Evolutionary conservation across 2,329 filamentous ascomycete species (phyloP).

Genomic region (Colletotrichum orbiculare): DNA sequence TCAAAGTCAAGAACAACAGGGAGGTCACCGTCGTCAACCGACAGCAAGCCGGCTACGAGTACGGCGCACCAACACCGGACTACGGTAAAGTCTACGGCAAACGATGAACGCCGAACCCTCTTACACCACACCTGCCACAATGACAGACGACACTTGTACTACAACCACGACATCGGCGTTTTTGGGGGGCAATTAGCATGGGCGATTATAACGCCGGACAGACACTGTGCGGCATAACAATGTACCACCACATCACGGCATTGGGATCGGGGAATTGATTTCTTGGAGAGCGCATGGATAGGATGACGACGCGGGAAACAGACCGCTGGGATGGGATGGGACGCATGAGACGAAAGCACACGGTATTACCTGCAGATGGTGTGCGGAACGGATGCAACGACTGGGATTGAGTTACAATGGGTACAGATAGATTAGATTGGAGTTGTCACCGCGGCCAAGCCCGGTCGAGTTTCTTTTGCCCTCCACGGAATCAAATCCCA

Average conservation of each 20-base stretch:
- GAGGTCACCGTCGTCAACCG: constrained; percentile 48
- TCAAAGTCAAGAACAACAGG: constrained; percentile 45
- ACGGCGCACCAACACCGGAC: constrained; percentile 43
- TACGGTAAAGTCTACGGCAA: constrained; percentile 41
- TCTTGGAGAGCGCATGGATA: neutral
- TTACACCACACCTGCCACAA: neutral
- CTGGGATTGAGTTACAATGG: neutral
- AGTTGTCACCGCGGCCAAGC: too few species aligned
- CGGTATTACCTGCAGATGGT: neutral
- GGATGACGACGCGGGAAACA: neutral
- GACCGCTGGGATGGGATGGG: neutral
- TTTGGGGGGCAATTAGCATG: neutral
- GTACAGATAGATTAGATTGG: too few species aligned
- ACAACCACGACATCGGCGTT: constrained; percentile 2
- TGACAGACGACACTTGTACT: neutral
- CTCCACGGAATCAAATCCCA: too few species aligned
- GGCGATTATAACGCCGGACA: neutral
- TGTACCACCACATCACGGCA: constrained; percentile 6
- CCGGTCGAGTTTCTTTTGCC: too few species aligned
- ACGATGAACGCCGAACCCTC: constrained; percentile 6
- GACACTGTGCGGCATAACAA: constrained; percentile 7
- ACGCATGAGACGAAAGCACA: neutral
- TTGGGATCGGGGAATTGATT: constrained; percentile 2
- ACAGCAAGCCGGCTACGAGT: constrained; percentile 44
- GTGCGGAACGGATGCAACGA: neutral